phyloP scores from a whole-genome alignment of 2,329 filamentous ascomycete species.

The Thermoascus crustaceus region DNA sequence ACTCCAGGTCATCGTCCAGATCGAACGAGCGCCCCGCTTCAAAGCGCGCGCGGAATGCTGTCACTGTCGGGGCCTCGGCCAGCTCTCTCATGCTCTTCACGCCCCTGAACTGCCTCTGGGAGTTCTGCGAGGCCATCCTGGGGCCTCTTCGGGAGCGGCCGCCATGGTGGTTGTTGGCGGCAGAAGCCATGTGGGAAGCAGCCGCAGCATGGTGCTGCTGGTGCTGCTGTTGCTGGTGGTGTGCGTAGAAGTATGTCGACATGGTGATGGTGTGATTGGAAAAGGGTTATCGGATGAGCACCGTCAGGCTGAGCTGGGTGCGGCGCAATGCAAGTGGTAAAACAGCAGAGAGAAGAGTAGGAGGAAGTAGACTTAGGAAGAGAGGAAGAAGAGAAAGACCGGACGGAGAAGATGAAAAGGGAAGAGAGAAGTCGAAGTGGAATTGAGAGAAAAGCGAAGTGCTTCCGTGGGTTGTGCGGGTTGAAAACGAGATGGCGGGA shows the following conservation, averaged over 20 bases:
- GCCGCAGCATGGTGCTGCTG: slow-evolving; percentile 44
- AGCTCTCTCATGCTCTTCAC: slow-evolving; percentile 81
- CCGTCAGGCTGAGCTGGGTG: slow-evolving; percentile 2
- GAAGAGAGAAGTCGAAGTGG: slow-evolving; percentile 8
- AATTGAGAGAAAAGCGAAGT: slow-evolving; percentile 6
- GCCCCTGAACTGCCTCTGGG: slow-evolving; percentile 77
- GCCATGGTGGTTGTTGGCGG: slow-evolving; percentile 70
- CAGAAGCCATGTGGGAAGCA: slow-evolving; percentile 40
- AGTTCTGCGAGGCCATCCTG: slow-evolving; percentile 70
- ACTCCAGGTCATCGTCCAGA: slow-evolving; percentile 90
- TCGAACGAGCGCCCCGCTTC: slow-evolving; percentile 91
- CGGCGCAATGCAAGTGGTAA: slow-evolving; percentile 3
- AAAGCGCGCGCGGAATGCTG: slow-evolving; percentile 75
- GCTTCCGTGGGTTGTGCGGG: background rate
- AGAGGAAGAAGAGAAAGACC: slow-evolving; percentile 13
- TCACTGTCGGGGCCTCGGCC: slow-evolving; percentile 66
- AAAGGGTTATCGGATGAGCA: slow-evolving; percentile 5
- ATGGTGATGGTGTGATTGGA: slow-evolving; percentile 25
- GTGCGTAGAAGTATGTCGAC: slow-evolving; percentile 41
- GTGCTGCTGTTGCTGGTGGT: slow-evolving; percentile 33
- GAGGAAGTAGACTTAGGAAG: slow-evolving; percentile 17
- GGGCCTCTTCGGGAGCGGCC: slow-evolving; percentile 79
- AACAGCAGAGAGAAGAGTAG: slow-evolving; percentile 19
- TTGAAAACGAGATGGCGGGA: slow-evolving; percentile 3
- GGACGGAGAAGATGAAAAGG: slow-evolving; percentile 9